These are phyloP conservation scores for Acrocalymma vagum DNA, from an alignment of 2,329 filamentous ascomycete species.

Conservation along the genomic window DNA sequence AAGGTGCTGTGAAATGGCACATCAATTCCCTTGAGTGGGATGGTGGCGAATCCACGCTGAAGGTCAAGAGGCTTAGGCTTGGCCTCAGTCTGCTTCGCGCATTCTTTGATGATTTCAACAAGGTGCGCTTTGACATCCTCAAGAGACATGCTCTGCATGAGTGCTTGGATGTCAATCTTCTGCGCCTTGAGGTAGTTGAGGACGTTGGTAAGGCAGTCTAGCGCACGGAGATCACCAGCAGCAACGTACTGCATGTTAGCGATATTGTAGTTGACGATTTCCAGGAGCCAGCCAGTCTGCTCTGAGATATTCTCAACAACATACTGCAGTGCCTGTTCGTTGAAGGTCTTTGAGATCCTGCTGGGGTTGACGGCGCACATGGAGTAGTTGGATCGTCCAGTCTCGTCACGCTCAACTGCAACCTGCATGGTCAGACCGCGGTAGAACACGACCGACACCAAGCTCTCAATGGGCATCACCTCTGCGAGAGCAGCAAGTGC, in stretches of 20 bases:
- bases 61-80: slow-evolving; percentile 91
- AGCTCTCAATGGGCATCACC: slow-evolving; percentile 98
- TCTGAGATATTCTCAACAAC: slow-evolving; percentile 96
- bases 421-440: slow-evolving; percentile 99
- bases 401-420: slow-evolving; percentile 92
- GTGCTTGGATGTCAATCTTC: slow-evolving; percentile 94
- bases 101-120: slow-evolving; percentile 88
- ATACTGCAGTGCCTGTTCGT: slow-evolving; percentile 95
- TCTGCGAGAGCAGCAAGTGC: slow-evolving; percentile 94
- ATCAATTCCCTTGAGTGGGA: slow-evolving; percentile 95
- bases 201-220: slow-evolving; percentile 76
- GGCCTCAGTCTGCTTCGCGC: slow-evolving; percentile 83
- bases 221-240: slow-evolving; percentile 71
- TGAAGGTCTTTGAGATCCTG: slow-evolving; percentile 98
- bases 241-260: slow-evolving; percentile 76
- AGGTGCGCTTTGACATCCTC: slow-evolving; percentile 93
- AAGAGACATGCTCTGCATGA: slow-evolving; percentile 85
- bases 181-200: slow-evolving; percentile 96
- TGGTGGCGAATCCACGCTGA: slow-evolving; percentile 94
- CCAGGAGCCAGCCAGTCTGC: slow-evolving; percentile 91
- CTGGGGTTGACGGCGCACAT: slow-evolving; percentile 99
- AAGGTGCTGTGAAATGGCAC: slow-evolving; percentile 99
- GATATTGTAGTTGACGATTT: slow-evolving; percentile 96
- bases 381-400: slow-evolving; percentile 95
- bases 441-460: slow-evolving; percentile 99